These are phyloP conservation scores for Aspergillus baeticus DNA, from an alignment of 495 filamentous ascomycete species.

Conservation along the genomic window DNA sequence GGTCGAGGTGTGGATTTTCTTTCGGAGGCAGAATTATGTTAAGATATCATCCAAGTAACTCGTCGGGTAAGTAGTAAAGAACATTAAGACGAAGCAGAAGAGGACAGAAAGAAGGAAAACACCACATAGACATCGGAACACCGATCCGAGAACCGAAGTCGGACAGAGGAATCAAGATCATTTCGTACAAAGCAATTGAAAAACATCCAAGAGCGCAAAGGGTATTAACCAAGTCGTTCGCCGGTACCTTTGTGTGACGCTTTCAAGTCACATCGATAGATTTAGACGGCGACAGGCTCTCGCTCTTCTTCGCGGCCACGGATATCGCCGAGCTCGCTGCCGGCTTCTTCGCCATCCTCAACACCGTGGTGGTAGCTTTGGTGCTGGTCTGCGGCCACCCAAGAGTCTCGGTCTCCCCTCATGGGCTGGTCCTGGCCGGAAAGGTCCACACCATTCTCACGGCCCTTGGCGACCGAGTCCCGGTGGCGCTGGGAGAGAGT, in stretches of 20 bases:
- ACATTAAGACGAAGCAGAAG: slow-evolving; percentile 8
- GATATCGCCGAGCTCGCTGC: slow-evolving; percentile 51
- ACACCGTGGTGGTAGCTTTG: slow-evolving; percentile 59
- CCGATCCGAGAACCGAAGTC: slow-evolving; percentile 14
- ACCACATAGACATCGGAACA: slow-evolving; percentile 13
- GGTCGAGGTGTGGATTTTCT: not conserved
- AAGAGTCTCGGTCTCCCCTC: slow-evolving; percentile 76
- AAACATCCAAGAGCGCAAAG: slow-evolving; percentile 14
- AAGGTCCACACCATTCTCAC: slow-evolving; percentile 67
- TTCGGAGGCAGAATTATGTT: slow-evolving; percentile 4
- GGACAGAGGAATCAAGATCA: slow-evolving; percentile 8
- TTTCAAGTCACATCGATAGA: slow-evolving; percentile 6
- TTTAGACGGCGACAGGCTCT: slow-evolving; percentile 33
- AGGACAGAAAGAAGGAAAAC: slow-evolving; percentile 11
- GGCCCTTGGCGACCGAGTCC: slow-evolving; percentile 55
- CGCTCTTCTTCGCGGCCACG: slow-evolving; percentile 64
- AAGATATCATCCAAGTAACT: slow-evolving; percentile 7
- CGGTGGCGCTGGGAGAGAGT: slow-evolving; percentile 83
- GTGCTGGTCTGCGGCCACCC: slow-evolving; percentile 84
- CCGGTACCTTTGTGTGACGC: not conserved
- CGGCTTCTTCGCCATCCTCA: slow-evolving; percentile 58
- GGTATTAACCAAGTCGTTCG: slow-evolving; percentile 9
- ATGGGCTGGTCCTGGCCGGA: slow-evolving; percentile 81
- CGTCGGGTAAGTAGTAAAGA: slow-evolving; percentile 14
- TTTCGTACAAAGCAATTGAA: slow-evolving; percentile 6